Percentiles rank a stretch among this genome's conserved stretches.
Evolutionary conservation across 495 filamentous ascomycete genomes (phyloP).

Genomic region (Penicillium ochrochloron): DNA sequence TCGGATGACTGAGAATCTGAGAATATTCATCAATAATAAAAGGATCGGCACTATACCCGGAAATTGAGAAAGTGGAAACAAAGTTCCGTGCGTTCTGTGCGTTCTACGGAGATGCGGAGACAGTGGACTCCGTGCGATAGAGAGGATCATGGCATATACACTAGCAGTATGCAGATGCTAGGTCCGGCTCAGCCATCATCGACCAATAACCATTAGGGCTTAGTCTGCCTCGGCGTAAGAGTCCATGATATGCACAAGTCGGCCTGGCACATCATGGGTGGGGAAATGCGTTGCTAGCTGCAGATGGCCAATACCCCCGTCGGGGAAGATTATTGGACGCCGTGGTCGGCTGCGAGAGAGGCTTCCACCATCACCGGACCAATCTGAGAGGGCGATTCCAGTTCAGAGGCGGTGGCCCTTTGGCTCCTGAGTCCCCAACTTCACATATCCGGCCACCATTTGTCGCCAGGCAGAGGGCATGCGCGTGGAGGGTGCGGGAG

Average conservation of each 20-base stretch:
- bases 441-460: constrained; percentile 38
- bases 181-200: constrained; percentile 28
- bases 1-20: not conserved
- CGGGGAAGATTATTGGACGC: constrained; percentile 39
- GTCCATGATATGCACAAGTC: constrained; percentile 28
- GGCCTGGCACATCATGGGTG: constrained; percentile 23
- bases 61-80: not conserved
- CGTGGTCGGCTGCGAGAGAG: constrained; percentile 34
- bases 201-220: constrained; percentile 27
- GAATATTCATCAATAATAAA: not conserved
- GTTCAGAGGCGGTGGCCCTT: constrained; percentile 30
- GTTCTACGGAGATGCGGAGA: constrained; percentile 5
- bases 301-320: constrained; percentile 37
- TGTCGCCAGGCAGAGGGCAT: constrained; percentile 40
- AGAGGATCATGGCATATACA: constrained; percentile 22
- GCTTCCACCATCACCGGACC: constrained; percentile 31
- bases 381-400: constrained; percentile 36
- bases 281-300: constrained; percentile 37
- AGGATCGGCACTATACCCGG: not conserved
- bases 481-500: constrained; percentile 45
- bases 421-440: constrained; percentile 37
- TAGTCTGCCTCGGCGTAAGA: constrained; percentile 16
- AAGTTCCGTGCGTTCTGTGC: not conserved
- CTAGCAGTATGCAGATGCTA: constrained; percentile 38
- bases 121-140: constrained; percentile 1